phyloP scores from a whole-genome alignment of 2,329 filamentous ascomycete genomes.

The Aureobasidium pullulans region DNA sequence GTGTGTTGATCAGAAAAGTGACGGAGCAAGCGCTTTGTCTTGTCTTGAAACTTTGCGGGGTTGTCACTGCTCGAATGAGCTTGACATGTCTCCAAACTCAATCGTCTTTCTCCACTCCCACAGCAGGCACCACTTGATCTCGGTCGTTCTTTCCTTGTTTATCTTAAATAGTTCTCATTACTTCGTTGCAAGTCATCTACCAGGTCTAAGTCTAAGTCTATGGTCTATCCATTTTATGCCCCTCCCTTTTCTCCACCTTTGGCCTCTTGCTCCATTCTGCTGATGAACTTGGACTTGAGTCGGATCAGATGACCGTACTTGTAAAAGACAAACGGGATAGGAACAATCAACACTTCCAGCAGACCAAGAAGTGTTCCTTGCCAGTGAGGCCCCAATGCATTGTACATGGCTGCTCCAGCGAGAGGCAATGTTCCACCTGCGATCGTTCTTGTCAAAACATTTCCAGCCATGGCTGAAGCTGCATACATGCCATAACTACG shows the following conservation, averaged over 20 bases:
- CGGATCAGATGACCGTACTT: slow-evolving; percentile 32
- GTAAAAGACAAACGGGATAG: slow-evolving; percentile 39
- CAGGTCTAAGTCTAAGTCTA: neutral
- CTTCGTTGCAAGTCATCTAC: neutral
- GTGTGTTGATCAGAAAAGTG: neutral
- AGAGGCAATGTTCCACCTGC: slow-evolving; percentile 34
- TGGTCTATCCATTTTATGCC: neutral
- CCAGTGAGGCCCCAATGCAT: slow-evolving; percentile 31
- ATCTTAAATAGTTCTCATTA: neutral
- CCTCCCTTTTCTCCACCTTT: slow-evolving; percentile 2
- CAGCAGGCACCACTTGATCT: neutral
- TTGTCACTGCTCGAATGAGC: neutral
- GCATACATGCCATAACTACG: slow-evolving; percentile 49
- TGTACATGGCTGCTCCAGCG: slow-evolving; percentile 32
- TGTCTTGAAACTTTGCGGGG: neutral
- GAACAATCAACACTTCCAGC: slow-evolving; percentile 27
- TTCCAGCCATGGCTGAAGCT: slow-evolving; percentile 39
- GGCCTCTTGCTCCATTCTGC: neutral
- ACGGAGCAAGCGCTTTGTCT: neutral
- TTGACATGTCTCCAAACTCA: neutral
- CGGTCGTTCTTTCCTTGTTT: neutral
- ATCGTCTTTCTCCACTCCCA: neutral
- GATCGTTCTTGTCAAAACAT: slow-evolving; percentile 34
- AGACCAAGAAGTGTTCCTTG: slow-evolving; percentile 27
- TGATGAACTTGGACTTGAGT: slow-evolving; percentile 18